A percentile compares a stretch with the other conserved stretches of the same genome.
Evolutionary conservation across 352 stramenopile species (phyloP).

Genomic region (Phytophthora macrochlamydospora): DNA sequence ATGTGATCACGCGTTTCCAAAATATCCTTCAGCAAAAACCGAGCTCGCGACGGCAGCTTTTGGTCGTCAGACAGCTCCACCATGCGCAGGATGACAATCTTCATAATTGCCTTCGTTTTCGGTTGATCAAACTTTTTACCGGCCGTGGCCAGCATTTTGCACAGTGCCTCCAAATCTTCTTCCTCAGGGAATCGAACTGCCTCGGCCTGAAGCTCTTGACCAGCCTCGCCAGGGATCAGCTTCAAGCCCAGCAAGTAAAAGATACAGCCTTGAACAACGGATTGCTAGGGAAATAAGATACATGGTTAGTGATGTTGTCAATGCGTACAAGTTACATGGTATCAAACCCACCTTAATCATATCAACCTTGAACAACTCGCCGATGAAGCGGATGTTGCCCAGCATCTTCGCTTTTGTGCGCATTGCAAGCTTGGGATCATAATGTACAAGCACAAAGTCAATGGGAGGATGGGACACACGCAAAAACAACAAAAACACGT

Average conservation of each 20-base stretch:
- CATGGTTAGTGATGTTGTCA: not conserved
- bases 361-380: constrained; percentile 88
- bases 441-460: not conserved
- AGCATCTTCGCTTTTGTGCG: constrained; percentile 80
- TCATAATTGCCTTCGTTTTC: constrained; percentile 80
- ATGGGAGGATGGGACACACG: too few species aligned
- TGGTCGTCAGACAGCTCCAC: constrained; percentile 83
- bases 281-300: constrained; percentile 48
- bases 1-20: constrained; percentile 87
- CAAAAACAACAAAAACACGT: constrained; percentile 19
- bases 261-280: constrained; percentile 75
- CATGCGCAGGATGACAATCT: constrained; percentile 84
- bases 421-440: constrained; percentile 43
- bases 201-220: constrained; percentile 59
- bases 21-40: constrained; percentile 86
- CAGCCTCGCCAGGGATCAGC: constrained; percentile 50
- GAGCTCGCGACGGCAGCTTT: constrained; percentile 70
- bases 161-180: constrained; percentile 84
- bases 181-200: constrained; percentile 82
- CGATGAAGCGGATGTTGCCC: constrained; percentile 90
- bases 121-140: constrained; percentile 90
- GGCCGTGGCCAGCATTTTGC: constrained; percentile 83
- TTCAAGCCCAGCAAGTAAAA: constrained; percentile 84
- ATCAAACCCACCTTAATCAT: constrained; percentile 64
- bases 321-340: not conserved